Evolutionary conservation across 116 monocot species (phyloP).

Genomic region (Posidonia oceanica): DNA sequence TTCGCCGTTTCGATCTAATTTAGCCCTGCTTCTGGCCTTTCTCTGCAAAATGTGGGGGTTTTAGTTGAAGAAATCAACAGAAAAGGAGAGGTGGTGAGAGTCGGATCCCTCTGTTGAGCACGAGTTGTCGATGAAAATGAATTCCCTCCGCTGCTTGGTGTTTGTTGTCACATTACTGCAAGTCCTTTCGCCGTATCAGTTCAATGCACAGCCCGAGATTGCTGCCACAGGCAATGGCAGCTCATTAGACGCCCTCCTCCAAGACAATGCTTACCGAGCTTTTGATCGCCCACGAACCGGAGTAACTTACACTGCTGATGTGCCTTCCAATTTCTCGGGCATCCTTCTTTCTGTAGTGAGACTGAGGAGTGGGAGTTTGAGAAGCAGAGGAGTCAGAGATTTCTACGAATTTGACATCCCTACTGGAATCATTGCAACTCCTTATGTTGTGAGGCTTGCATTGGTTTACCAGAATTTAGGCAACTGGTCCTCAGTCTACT

Average conservation of each 20-base stretch:
- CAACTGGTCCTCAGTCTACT: constrained; percentile 65
- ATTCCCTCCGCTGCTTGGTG: not conserved
- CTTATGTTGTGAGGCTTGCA: constrained; percentile 69
- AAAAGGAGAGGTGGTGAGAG: too few species aligned
- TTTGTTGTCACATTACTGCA: constrained; percentile 4
- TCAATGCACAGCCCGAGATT: constrained; percentile 17
- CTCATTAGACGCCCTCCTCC: constrained; percentile 62
- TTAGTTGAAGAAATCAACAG: too few species aligned
- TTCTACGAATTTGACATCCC: constrained; percentile 74
- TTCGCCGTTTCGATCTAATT: not conserved
- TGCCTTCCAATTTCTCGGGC: constrained; percentile 67
- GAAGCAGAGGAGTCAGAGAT: constrained; percentile 30
- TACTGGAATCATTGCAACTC: constrained; percentile 41
- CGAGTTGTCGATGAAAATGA: not conserved
- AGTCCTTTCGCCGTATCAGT: constrained; percentile 14
- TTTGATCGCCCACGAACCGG: constrained; percentile 64
- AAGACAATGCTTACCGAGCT: constrained; percentile 67
- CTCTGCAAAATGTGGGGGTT: too few species aligned
- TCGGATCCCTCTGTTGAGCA: not conserved
- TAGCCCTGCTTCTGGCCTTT: not conserved
- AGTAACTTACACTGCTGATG: constrained; percentile 25
- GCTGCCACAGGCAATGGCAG: constrained; percentile 9
- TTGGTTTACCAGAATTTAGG: constrained; percentile 88
- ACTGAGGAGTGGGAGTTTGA: constrained; percentile 65
- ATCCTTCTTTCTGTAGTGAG: constrained; percentile 44